Conservation (phyloP, 192 early-diverging fungal genomes). For the Backusella liffmaniae region DNA sequence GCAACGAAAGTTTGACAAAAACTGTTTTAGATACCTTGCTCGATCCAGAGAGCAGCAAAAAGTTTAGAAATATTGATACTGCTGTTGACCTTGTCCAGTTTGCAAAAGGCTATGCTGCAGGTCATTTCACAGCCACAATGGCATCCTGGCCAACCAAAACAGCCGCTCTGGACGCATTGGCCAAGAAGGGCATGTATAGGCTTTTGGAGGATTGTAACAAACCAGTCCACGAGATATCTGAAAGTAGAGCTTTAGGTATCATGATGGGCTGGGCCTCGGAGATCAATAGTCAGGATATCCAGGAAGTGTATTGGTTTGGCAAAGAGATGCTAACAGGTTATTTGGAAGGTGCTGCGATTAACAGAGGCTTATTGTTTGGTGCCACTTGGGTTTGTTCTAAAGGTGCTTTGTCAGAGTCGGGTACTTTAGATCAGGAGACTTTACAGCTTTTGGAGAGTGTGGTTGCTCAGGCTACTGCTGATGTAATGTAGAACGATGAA, state of each 20-base stretch:
- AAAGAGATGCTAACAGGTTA: conserved; percentile 2
- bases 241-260: conserved; percentile 25
- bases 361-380: conserved; percentile 17
- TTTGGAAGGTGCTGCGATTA: not conserved
- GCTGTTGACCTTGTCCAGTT: conserved; percentile 24
- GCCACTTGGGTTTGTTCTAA: conserved; percentile 23
- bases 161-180: not conserved
- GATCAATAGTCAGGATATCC: conserved; percentile 10
- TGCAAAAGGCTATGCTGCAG: conserved; percentile 22
- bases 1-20: conserved; percentile 20
- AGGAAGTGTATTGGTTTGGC: not conserved
- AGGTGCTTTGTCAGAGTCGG: not conserved
- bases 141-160: conserved; percentile 22
- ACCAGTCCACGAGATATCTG: not conserved
- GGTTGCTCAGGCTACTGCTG: not conserved
- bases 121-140: conserved; percentile 7
- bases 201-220: conserved; percentile 1
- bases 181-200: not conserved
- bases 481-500: conserved; percentile 14
- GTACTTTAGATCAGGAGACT: conserved; percentile 19
- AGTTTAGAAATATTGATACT: conserved; percentile 14
- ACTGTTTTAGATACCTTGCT: not conserved
- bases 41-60: not conserved
- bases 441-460: conserved; percentile 25
- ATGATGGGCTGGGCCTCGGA: conserved; percentile 31